Evolutionary conservation across 345 rosid genomes (phyloP).

Genomic region (Psidium guajava): DNA sequence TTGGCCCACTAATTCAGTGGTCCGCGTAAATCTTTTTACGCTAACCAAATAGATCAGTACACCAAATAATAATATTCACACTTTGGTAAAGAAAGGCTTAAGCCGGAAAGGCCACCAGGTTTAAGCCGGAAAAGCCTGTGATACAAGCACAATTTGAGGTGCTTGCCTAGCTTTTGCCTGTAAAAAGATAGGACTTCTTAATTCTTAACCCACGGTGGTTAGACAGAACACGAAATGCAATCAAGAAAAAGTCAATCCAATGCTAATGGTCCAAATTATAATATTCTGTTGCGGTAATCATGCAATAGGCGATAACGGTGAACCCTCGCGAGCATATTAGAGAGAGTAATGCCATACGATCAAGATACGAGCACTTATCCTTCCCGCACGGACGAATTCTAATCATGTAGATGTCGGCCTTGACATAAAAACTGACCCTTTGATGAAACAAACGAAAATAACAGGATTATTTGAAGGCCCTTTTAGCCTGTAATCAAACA

Average conservation of each 20-base stretch:
- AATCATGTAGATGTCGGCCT: background rate
- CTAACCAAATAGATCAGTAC: background rate
- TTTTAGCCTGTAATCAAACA: background rate
- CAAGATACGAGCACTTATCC: background rate
- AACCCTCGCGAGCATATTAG: background rate
- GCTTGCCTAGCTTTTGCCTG: background rate
- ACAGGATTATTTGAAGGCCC: background rate
- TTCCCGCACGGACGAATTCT: background rate
- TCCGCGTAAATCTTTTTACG: background rate
- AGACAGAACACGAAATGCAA: background rate
- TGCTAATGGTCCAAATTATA: background rate
- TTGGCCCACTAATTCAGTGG: background rate
- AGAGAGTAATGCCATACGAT: rapidly evolving
- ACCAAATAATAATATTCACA: background rate
- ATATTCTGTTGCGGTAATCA: background rate
- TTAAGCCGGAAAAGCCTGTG: background rate
- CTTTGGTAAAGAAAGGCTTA: background rate
- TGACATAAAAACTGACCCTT: background rate
- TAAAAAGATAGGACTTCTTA: background rate
- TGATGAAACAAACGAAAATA: background rate
- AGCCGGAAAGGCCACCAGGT: background rate
- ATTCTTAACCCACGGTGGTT: background rate
- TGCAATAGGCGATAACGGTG: rapidly evolving
- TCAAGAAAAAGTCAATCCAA: background rate
- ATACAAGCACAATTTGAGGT: background rate